These are phyloP conservation scores for Oldenlandia corymbosa DNA, from an alignment of 257 asterid genomes.

Conservation along the genomic window DNA sequence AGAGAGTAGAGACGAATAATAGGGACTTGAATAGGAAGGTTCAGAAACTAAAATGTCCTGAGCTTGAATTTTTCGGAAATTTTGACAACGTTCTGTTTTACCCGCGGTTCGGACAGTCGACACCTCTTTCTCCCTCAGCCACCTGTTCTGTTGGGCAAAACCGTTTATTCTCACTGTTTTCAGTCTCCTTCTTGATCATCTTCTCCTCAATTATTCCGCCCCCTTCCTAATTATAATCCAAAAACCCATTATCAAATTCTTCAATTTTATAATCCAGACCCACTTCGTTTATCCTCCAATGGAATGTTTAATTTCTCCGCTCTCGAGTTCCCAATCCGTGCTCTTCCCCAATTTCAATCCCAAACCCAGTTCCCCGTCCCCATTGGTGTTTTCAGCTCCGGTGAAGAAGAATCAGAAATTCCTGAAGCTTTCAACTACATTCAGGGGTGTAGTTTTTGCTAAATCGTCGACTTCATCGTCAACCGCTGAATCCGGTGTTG, in stretches of 20 bases:
- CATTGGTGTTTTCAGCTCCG: background rate
- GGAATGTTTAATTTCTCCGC: background rate
- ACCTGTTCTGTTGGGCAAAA: background rate
- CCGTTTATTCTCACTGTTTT: background rate
- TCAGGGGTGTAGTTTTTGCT: background rate
- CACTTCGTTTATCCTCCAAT: background rate
- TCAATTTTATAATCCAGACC: background rate
- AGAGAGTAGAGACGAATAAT: too few relatives aligned
- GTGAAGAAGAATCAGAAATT: background rate
- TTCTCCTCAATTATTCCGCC: background rate
- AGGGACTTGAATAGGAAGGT: too few relatives aligned
- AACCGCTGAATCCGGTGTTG: slow-evolving; percentile 21
- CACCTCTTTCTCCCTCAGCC: background rate
- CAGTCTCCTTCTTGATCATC: slow-evolving; percentile 8
- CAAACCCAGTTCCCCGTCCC: background rate
- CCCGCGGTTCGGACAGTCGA: background rate
- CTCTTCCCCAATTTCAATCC: background rate
- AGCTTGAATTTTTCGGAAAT: background rate
- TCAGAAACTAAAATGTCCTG: too few relatives aligned
- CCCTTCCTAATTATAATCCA: background rate
- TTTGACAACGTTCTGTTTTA: background rate
- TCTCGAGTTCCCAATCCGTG: background rate
- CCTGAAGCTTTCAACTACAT: background rate
- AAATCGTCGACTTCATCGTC: slow-evolving; percentile 14
- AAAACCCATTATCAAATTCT: background rate